Evolutionary conservation across 169 alveolate species (phyloP), one percentile per base, ranked within the genome.

Genomic region (Theileria luwenshuni): DNA sequence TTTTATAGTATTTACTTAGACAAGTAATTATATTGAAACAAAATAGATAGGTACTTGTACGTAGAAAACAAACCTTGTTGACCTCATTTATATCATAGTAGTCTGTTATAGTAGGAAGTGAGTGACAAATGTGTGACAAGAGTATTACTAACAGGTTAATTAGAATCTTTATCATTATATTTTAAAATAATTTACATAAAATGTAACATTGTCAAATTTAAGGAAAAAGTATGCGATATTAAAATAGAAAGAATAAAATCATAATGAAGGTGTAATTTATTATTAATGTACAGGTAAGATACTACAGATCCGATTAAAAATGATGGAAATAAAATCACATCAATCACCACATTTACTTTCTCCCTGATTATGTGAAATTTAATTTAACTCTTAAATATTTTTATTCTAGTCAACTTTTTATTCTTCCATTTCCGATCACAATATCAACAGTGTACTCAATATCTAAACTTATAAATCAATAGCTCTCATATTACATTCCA

Each of bases 91-190:
- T 45, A 35, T 47, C 64, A 21, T 68, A 54, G 10, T 56, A 56
- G 23, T 56, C 65, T 6, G 65, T 56, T 10, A 56, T 56, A 15
- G 35, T 13, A 10, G 65, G 65, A 56, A 27, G 65, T 27, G 65
- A 56, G 65, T 56, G 42, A 56, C 65, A 56, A 56, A 56, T 56
- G 65, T 56, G 65, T 56, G 65, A 56, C 38, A 56, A 56, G 32
- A 56, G 15, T 27, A 56, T 56, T 15, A 56, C 23, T 13, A 56
- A 56, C 8, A 41, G 15, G 10, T 56, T 28, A 6, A 21, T 56
- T 56, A 56, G 30, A n/a, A 56, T 56, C 30, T 56, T 56, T 27
- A 56, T 56, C 65, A 56, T 56, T 56, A 56, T 56, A 2, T n/a
- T 56, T 38, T 27, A 43, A 21, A 3, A 56, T 56, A 56, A 56